Conservation (phyloP, 768 basidiomycete species). For the Psilocybe tampanensis region DNA sequence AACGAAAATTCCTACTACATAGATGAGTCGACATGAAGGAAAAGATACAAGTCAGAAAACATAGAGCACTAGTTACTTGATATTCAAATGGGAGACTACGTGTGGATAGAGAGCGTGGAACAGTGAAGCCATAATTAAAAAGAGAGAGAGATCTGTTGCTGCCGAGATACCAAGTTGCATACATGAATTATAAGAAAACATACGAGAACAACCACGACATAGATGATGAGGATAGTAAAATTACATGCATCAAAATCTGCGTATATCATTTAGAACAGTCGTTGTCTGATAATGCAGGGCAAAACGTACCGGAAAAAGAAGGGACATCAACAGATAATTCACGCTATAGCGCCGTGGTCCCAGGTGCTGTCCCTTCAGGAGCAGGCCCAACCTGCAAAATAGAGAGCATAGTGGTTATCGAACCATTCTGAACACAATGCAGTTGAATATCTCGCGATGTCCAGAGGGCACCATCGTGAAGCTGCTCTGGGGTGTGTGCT, state of each 20-base stretch:
- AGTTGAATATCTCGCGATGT: slow-evolving; percentile 83
- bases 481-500: slow-evolving; percentile 20
- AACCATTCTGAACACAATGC: slow-evolving; percentile 88
- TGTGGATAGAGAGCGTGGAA: neutral
- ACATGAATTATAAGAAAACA: slow-evolving; percentile 25
- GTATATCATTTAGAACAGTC: neutral
- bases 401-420: slow-evolving; percentile 75
- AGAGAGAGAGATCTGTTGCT: slow-evolving; percentile 6
- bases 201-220: slow-evolving; percentile 11
- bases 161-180: slow-evolving; percentile 12
- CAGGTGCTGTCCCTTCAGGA: slow-evolving; percentile 26
- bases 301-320: slow-evolving; percentile 12
- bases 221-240: slow-evolving; percentile 10
- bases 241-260: slow-evolving; percentile 6
- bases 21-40: slow-evolving; percentile 1
- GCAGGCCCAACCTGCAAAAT: slow-evolving; percentile 55
- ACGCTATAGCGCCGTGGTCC: slow-evolving; percentile 14
- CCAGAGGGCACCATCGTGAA: slow-evolving; percentile 56
- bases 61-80: too few species aligned
- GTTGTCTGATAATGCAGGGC: slow-evolving; percentile 1
- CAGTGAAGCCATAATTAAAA: neutral
- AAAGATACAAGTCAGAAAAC: slow-evolving; percentile 14
- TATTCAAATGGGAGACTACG: neutral
- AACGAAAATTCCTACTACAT: too few species aligned
- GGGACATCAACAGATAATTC: too few species aligned